A percentile compares a stretch with the other conserved stretches of the same genome.
Conservation (phyloP, 1,284 basidiomycete genomes). For the Macrocystidia cucumis region DNA sequence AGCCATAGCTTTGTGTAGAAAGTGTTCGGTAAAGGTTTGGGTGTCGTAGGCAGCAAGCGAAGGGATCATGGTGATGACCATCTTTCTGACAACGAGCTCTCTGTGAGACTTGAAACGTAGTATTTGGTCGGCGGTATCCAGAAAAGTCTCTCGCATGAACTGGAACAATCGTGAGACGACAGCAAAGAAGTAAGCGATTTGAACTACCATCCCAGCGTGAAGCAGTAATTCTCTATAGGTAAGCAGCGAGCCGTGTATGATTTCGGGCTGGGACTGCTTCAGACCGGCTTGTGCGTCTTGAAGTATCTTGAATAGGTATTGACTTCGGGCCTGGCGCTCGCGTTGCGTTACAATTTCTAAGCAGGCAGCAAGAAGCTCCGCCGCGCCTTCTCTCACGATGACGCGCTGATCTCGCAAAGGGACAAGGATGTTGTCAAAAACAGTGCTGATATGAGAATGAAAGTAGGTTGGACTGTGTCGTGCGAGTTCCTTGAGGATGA, state of each 20-base stretch:
- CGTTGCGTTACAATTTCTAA: slow-evolving; percentile 77
- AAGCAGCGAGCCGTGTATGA: slow-evolving; percentile 90
- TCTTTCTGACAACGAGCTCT: slow-evolving; percentile 83
- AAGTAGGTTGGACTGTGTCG: slow-evolving; percentile 82
- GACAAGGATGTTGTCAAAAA: slow-evolving; percentile 88
- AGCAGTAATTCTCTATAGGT: slow-evolving; percentile 90
- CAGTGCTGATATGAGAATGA: slow-evolving; percentile 77
- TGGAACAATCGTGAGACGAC: slow-evolving; percentile 20
- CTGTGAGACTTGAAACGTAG: slow-evolving; percentile 84
- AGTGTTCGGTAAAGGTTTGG: slow-evolving; percentile 83
- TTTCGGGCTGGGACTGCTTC: slow-evolving; percentile 74
- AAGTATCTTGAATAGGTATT: slow-evolving; percentile 73
- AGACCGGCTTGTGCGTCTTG: slow-evolving; percentile 87
- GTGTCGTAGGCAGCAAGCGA: slow-evolving; percentile 93
- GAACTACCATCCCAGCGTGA: slow-evolving; percentile 86
- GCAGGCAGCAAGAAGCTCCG: slow-evolving; percentile 85
- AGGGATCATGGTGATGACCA: slow-evolving; percentile 91
- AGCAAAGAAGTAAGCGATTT: slow-evolving; percentile 3
- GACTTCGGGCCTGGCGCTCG: slow-evolving; percentile 60
- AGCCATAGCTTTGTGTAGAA: slow-evolving; percentile 88
- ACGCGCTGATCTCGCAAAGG: slow-evolving; percentile 81
- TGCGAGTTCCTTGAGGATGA: slow-evolving; percentile 89
- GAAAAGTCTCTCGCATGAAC: slow-evolving; percentile 93
- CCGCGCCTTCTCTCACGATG: slow-evolving; percentile 86
- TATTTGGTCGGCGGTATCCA: slow-evolving; percentile 88